Conservation (phyloP, 345 rosid genomes). For the Melaleuca alternifolia region DNA sequence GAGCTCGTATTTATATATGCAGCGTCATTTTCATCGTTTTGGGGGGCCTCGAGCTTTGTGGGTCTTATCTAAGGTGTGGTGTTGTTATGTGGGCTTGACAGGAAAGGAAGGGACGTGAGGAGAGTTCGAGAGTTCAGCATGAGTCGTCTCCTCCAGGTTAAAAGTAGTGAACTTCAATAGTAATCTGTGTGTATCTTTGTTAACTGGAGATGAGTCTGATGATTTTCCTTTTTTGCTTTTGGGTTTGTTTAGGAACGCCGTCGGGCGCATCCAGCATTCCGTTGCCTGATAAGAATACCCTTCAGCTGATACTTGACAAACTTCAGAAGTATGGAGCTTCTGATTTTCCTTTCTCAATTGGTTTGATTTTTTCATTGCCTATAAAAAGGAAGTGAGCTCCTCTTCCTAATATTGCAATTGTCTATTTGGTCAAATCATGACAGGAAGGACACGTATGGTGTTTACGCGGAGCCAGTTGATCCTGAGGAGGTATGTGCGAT, state of each 20-base stretch:
- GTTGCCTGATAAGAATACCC: slow-evolving; percentile 64
- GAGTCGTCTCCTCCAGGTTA: slow-evolving; percentile 39
- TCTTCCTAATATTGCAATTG: slow-evolving; percentile 10
- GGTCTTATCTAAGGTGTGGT: background rate
- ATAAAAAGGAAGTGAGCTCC: background rate
- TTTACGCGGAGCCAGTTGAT: slow-evolving; percentile 91
- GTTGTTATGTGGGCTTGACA: slow-evolving; percentile 14
- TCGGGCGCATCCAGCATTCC: slow-evolving; percentile 22
- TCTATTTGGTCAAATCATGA: slow-evolving; percentile 13
- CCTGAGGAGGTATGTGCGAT: slow-evolving; percentile 65
- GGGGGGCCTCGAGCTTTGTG: slow-evolving; percentile 4
- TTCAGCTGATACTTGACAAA: slow-evolving; percentile 85
- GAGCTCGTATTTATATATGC: background rate
- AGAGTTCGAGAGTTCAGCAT: slow-evolving; percentile 7
- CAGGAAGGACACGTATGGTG: slow-evolving; percentile 97
- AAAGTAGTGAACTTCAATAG: background rate
- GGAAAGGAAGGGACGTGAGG: slow-evolving; percentile 33
- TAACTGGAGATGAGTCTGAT: background rate
- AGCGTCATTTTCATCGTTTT: background rate
- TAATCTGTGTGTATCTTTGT: background rate
- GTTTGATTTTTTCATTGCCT: background rate
- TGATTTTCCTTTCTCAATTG: background rate
- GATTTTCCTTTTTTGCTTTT: background rate
- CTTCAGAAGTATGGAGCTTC: slow-evolving; percentile 66
- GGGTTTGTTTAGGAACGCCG: slow-evolving; percentile 40